Evolutionary conservation across 441 rosid genomes (phyloP).

Genomic region (Adansonia rubrostipa): DNA sequence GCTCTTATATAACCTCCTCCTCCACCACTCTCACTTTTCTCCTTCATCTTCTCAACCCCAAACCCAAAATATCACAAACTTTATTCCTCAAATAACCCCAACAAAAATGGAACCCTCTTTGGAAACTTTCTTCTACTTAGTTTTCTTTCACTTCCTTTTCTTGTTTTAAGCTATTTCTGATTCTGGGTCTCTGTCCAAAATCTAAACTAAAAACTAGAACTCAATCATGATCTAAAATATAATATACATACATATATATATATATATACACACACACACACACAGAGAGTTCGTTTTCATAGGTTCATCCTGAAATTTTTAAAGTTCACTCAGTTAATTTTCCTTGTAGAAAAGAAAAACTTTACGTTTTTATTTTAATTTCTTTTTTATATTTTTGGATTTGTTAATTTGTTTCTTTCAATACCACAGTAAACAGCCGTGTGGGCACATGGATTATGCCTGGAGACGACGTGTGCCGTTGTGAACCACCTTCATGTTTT

Average conservation of each 20-base stretch:
- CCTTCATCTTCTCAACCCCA: constrained; percentile 56
- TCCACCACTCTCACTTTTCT: constrained; percentile 69
- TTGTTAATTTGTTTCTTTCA: constrained; percentile 29
- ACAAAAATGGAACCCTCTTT: constrained; percentile 9
- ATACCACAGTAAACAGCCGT: constrained; percentile 42
- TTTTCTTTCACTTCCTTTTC: not conserved
- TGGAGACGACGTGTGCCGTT: constrained; percentile 48
- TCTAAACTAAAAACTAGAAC: constrained; percentile 18
- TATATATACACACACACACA: not conserved
- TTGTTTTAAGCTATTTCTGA: constrained; percentile 2
- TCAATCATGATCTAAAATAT: constrained; percentile 3
- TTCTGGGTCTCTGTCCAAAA: constrained; percentile 10
- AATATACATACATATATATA: not conserved
- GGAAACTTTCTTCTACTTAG: not conserved
- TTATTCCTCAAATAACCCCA: not conserved
- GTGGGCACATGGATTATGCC: constrained; percentile 70
- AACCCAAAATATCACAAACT: constrained; percentile 20
- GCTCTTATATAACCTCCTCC: constrained; percentile 74
- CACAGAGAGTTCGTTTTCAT: not conserved
- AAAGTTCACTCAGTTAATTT: not conserved
- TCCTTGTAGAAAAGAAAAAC: not conserved
- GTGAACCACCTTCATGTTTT: constrained; percentile 44
- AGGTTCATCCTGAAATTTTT: not conserved
- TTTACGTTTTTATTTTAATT: too few species aligned
- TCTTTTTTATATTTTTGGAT: not conserved